Percentiles rank a stretch among this genome's conserved stretches.
Conservation (phyloP, 768 basidiomycete genomes). For the Lentinula sp. region DNA sequence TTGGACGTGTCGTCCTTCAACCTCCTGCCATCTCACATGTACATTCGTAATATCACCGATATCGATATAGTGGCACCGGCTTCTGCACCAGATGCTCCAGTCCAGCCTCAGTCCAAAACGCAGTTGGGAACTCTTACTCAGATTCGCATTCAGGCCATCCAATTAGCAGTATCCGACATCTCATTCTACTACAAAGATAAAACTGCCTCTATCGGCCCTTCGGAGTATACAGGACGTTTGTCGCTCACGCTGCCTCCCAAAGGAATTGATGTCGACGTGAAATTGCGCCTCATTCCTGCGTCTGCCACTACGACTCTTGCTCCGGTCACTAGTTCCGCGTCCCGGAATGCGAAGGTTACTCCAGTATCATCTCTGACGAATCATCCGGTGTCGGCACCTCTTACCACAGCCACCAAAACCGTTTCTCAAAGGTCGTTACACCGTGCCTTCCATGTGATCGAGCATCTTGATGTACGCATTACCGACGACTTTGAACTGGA, state of each 20-base stretch:
- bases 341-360: not conserved
- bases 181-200: constrained; percentile 76
- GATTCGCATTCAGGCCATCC: constrained; percentile 58
- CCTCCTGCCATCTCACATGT: constrained; percentile 64
- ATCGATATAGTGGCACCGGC: constrained; percentile 26
- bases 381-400: not conserved
- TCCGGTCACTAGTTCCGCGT: not conserved
- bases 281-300: constrained; percentile 56
- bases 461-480: constrained; percentile 47
- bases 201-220: constrained; percentile 41
- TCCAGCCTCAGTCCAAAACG: not conserved
- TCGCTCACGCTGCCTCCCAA: constrained; percentile 57
- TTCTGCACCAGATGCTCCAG: not conserved
- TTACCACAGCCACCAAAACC: constrained; percentile 14
- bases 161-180: constrained; percentile 55
- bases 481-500: constrained; percentile 49
- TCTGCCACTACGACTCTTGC: constrained; percentile 19
- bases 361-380: not conserved
- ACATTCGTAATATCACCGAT: constrained; percentile 67
- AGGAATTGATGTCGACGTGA: constrained; percentile 65
- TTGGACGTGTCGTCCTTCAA: constrained; percentile 63
- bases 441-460: constrained; percentile 53
- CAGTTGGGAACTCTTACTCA: constrained; percentile 59
- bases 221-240: constrained; percentile 56
- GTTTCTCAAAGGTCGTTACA: constrained; percentile 35